These are phyloP conservation scores for Fusarium sp. DNA, from an alignment of 2,329 filamentous ascomycete species.

Conservation along the genomic window DNA sequence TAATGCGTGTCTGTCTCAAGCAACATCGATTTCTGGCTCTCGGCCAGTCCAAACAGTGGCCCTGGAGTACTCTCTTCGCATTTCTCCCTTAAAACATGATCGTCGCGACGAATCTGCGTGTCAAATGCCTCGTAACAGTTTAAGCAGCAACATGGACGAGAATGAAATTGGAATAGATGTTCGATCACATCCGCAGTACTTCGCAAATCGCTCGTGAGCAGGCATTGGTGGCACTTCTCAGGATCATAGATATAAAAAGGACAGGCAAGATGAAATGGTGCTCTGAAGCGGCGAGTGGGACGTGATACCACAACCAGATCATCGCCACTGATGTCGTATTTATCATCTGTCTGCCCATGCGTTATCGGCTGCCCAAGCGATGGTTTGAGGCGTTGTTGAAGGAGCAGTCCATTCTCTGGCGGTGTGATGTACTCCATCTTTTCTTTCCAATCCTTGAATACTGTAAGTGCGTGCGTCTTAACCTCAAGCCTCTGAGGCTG, in stretches of 20 bases:
- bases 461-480: neutral
- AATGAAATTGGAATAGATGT: neutral
- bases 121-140: neutral
- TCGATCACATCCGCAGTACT: neutral
- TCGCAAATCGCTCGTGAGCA: neutral
- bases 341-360: neutral
- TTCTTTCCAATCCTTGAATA: neutral
- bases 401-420: neutral
- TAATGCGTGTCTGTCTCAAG: neutral
- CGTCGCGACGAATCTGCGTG: neutral
- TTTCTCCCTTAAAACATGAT: neutral
- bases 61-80: neutral
- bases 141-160: neutral
- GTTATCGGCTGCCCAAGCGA: neutral
- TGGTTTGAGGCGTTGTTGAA: accelerated
- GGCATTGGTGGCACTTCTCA: neutral
- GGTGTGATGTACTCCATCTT: neutral
- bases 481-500: too few relatives aligned
- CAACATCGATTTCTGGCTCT: neutral
- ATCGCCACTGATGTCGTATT: neutral
- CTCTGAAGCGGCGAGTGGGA: neutral
- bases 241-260: neutral
- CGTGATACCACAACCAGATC: neutral
- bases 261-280: neutral
- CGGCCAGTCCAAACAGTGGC: neutral